Evolutionary conservation across 352 stramenopile genomes (phyloP), one percentile per base, ranked within the genome.

Genomic region (Globisporangium okanoganense): DNA sequence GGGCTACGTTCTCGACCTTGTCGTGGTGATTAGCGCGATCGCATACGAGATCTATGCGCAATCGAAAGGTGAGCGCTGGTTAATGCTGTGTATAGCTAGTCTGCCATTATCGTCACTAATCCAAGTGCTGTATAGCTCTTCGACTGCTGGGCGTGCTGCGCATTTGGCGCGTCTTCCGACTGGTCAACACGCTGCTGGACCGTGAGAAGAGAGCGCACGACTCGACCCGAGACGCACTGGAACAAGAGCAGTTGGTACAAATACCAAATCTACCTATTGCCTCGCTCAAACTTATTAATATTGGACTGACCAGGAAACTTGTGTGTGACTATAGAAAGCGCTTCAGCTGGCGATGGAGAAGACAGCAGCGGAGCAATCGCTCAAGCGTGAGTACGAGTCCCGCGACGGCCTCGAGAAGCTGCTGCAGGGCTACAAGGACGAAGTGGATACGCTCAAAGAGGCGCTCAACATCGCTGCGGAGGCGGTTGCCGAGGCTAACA

Each of bases 391-490:
- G 50, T 82, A 82, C 58, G 65, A 77, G 20, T 87, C 78, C 1
- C 77, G 77, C 40, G 59, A 48, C 0, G 67, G 66, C 0, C 70
- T 92, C 3, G 80, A 89, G 48, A 55, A 72, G 33, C 66, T 87
- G 51, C 56, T 90, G 9, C 79, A 82, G 40, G 62, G 74, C 31
- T 92, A 90, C 66, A 90, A 89, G 60, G 77, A 90, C 53, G 80
- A 92, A 25, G 72, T 87, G 20, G 80, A 85, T 25, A 90, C 79
- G 20, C 64, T 92, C 3, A 87, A 88, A 49, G 83, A 92, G 53
- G 83, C 83, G 10, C 73, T 92, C 20, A 72, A 82, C 45, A 92
- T 90, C 45, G 80, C 80, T 20, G 80, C 83, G 1, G 66, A 80
- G 33, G 77, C 79, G 2, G 75, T 89, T n/a, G 73, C 76, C 0